Percentiles rank a stretch among this genome's conserved stretches.
These are phyloP conservation scores for Trichoderma asperellum DNA, from an alignment of 2,329 filamentous ascomycete species.

Conservation along the genomic window DNA sequence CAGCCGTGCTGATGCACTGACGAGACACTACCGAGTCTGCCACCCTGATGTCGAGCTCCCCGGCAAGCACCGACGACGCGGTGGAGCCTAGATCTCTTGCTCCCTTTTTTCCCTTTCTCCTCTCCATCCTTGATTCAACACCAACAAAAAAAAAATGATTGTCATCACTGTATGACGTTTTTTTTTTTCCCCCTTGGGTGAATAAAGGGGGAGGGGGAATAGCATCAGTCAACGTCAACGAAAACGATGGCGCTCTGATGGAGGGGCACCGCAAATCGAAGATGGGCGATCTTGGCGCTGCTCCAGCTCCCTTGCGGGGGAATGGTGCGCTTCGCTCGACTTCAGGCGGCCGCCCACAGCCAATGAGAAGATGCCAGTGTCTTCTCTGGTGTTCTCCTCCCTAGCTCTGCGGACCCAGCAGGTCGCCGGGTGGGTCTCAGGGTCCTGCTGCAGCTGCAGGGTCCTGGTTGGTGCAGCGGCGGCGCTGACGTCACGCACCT, in stretches of 20 bases:
- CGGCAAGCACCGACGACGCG: conserved; percentile 58
- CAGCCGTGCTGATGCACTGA: conserved; percentile 91
- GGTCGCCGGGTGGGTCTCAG: conserved; percentile 23
- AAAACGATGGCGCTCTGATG: conserved; percentile 13
- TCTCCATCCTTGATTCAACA: not conserved
- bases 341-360: conserved; percentile 14
- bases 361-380: conserved; percentile 22
- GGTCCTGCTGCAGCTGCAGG: conserved; percentile 37
- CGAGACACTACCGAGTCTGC: conserved; percentile 90
- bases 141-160: not conserved
- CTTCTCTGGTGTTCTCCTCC: conserved; percentile 20
- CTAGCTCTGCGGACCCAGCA: conserved; percentile 8
- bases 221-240: conserved; percentile 14
- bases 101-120: not conserved
- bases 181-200: conserved; percentile 5
- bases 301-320: conserved; percentile 19
- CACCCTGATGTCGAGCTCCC: conserved; percentile 86
- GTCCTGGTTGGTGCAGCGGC: conserved; percentile 29
- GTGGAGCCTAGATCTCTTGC: conserved; percentile 30
- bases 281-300: conserved; percentile 23
- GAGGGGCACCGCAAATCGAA: conserved; percentile 19
- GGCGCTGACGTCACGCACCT: conserved; percentile 38
- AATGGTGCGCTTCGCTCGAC: conserved; percentile 7
- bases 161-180: conserved; percentile 10
- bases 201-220: conserved; percentile 29